Evolutionary conservation across 208 protist genomes (phyloP), one percentile per base, ranked within the genome.

Genomic region (Leishmania guyanensis): DNA sequence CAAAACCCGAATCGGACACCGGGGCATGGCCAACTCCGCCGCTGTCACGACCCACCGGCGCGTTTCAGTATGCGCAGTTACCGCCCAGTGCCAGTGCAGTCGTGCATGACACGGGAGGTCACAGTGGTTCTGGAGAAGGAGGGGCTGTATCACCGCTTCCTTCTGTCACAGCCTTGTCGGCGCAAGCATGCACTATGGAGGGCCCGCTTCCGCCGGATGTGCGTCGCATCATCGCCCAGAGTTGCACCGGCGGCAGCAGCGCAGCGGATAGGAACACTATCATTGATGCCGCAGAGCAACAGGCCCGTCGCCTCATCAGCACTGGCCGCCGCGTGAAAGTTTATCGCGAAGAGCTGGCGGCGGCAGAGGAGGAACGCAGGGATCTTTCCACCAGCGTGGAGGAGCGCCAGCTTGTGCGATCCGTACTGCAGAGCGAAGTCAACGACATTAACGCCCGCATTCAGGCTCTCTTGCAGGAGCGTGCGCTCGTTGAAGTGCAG

Each of bases 231-330:
- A 94, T 96, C 69, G 80, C 87, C 17, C 78, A 75, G 46, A 82
- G 79, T 56, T 96, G 92, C 74, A 26, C 66, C 56, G 29, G 48
- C 14, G 36, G 78, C 56, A 36, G 60, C 48, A 54, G 78, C 54
- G 73, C 29, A 53, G 43, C 14, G 14, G 43, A 72, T 56, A 53
- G 66, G 64, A 73, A 58, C 26, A 48, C 76, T 43, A 5, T 65
- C 16, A 51, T 77, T 16, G 94, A 94, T 22, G 82, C 89, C 22
- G 90, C 90, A 2, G 94, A 97, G 90, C 86, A 89, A 39, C 90
- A 97, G 65, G 92, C 94, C 1, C 88, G 94, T 5, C 89, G 92
- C 5, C 86, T 97, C 68, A 82, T 97, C 54, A 97, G 94, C 87
- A 95, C 91, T 29, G 90, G 78, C 58, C 91, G 92, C 5, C 91